Conservation (phyloP, 208 protist species). For the Trypanosoma platydactyli region DNA sequence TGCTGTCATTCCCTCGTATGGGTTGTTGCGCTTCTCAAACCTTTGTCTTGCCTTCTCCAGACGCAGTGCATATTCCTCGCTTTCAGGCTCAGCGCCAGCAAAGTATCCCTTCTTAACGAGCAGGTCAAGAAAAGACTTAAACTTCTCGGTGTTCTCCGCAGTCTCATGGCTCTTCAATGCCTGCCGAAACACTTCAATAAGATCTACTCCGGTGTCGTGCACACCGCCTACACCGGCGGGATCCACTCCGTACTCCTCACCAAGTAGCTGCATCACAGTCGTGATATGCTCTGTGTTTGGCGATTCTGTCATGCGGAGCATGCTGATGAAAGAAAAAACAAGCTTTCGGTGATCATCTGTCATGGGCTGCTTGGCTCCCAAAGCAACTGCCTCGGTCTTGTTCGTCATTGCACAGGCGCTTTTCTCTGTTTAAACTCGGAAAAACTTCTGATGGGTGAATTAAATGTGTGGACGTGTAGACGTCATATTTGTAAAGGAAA, state of each 20-base stretch:
- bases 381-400: not conserved
- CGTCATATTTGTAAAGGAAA: too few species aligned
- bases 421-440: not conserved
- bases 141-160: slow-evolving; percentile 86
- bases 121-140: slow-evolving; percentile 79
- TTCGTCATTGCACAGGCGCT: slow-evolving; percentile 1
- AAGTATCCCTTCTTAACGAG: slow-evolving; percentile 92
- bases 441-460: too few species aligned
- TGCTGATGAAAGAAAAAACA: slow-evolving; percentile 83
- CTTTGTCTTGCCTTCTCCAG: slow-evolving; percentile 84
- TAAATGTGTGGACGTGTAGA: too few species aligned
- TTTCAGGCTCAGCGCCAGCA: slow-evolving; percentile 69
- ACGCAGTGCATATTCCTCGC: slow-evolving; percentile 73
- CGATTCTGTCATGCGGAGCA: slow-evolving; percentile 53
- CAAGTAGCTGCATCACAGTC: slow-evolving; percentile 58
- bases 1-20: slow-evolving; percentile 86
- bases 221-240: slow-evolving; percentile 62
- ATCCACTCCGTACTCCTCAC: slow-evolving; percentile 78
- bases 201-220: slow-evolving; percentile 69
- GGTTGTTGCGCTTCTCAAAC: slow-evolving; percentile 91
- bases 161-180: slow-evolving; percentile 49
- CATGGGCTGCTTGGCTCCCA: slow-evolving; percentile 24
- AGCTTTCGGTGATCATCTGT: slow-evolving; percentile 84
- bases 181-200: slow-evolving; percentile 55
- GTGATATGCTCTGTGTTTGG: slow-evolving; percentile 42